Percentiles rank a stretch among this genome's conserved stretches.
Conservation (phyloP, 176 grass and related monocot species). For the Sorghum bicolor region Sorghum_bicolor_NCBIv3 NC_012873.2:61041001-61041500, state of each 20-base stretch:
- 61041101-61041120: neutral
- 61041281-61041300: constrained; percentile 17
- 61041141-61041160: neutral
- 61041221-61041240: neutral
- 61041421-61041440: neutral
- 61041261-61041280: constrained; percentile 10
- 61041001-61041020: neutral
- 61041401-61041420: neutral
- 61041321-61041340: neutral
- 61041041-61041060: neutral
- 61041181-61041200: neutral
- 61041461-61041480: too few species aligned
- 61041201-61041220: neutral
- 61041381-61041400: neutral
- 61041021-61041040: neutral
- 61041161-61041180: neutral
- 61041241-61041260: constrained; percentile 7
- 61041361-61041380: neutral
- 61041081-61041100: neutral
- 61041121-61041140: constrained; percentile 26
- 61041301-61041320: neutral
- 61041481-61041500: too few species aligned
- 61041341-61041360: too few species aligned
- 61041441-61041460: neutral
- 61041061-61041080: neutral